Evolutionary conservation across 257 asterid species (phyloP).

Genomic region (Solanum pennellii): DNA sequence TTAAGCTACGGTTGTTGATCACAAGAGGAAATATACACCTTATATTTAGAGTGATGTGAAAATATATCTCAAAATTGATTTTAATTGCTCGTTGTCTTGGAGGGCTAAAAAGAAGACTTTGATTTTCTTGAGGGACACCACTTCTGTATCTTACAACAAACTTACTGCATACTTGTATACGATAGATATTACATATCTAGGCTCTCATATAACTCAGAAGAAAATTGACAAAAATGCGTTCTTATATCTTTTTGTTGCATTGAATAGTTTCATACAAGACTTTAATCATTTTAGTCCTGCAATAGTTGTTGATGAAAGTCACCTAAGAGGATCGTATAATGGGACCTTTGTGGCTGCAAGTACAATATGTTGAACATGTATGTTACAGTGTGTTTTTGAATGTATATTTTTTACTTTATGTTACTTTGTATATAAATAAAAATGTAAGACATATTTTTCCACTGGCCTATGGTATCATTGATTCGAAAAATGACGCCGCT

Average conservation of each 20-base stretch:
- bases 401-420: background rate
- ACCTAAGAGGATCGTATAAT: background rate
- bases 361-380: background rate
- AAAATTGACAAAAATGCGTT: no score
- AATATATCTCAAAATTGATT: background rate
- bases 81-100: background rate
- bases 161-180: background rate
- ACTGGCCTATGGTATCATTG: background rate
- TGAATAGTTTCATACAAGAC: background rate
- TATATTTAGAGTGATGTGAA: background rate
- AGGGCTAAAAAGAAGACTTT: background rate
- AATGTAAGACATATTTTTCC: background rate
- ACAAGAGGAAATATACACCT: background rate
- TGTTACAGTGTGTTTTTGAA: background rate
- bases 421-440: background rate
- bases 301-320: background rate
- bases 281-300: background rate
- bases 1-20: background rate
- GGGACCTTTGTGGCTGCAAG: background rate
- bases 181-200: background rate
- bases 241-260: no score
- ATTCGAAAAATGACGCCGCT: no score
- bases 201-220: no score
- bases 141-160: background rate
- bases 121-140: background rate